Evolutionary conservation across 306 rosid species (phyloP), one percentile per base, ranked within the genome.

Genomic region (Gynostemma pentaphyllum): DNA sequence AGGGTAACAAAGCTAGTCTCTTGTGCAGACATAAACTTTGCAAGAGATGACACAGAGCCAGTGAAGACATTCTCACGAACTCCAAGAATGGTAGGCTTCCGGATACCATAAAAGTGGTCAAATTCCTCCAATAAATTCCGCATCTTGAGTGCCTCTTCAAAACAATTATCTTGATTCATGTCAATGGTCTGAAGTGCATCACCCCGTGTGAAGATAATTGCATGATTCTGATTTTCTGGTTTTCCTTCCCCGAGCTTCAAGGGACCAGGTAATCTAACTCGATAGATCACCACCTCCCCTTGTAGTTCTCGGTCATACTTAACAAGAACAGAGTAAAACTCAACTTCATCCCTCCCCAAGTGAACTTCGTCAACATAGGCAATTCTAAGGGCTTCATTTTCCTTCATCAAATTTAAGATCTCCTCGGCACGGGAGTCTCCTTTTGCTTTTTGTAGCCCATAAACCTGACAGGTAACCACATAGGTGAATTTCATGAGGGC

Each of bases 141-240:
- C 97, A 91, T 85, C 78, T 91, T 91, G 66, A 91, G 97, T 51
- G 97, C 95, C 84, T 91, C 97, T 77, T 91, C 97, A 73, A 91
- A 91, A 76, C 79, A 85, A 68, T 82, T 82, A 78, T 91, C 97
- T 76, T 91, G 97, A 76, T 91, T 91, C 97, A 91, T 91, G 79
- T 91, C 97, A 70, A 91, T 91, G 57, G 97, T 83, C 69, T 87
- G 97, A 77, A 91, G 0, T 28, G 97, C 96, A 78, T 91, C 97
- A 29, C 97, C 97, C 34, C 97, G 74, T 22, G 96, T 91, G 75
- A 91, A 91, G 78, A 91, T 85, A 73, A 91, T 73, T 67, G 97
- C 96, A 74, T 91, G 97, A 74, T 90, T 91, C 70, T 91, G 97
- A 69, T 91, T 91, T 71, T 91, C 97, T 26, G 97, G 96, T 69